Conservation (phyloP, 2,329 filamentous ascomycete genomes). For the Ophiostoma populinum region DNA sequence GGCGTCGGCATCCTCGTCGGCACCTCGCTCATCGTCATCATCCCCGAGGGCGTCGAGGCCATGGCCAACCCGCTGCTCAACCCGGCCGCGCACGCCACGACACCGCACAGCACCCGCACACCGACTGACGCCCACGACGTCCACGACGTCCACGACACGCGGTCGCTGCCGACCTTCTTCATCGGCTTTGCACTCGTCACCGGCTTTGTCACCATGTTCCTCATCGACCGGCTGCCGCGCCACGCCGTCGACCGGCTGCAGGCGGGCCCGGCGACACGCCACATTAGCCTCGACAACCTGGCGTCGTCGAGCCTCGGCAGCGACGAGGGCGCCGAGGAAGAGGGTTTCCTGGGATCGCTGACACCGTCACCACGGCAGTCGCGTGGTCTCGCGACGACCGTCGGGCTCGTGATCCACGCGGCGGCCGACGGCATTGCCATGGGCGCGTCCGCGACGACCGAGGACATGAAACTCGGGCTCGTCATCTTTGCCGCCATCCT, state of each 20-base stretch:
- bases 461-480: conserved; percentile 60
- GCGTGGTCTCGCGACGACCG: conserved; percentile 64
- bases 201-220: conserved; percentile 92
- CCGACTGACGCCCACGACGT: background rate
- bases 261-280: conserved; percentile 50
- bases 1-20: conserved; percentile 90
- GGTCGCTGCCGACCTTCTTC: conserved; percentile 45
- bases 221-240: conserved; percentile 72
- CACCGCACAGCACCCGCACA: too few relatives aligned
- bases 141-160: conserved; percentile 13
- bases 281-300: conserved; percentile 78
- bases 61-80: conserved; percentile 42
- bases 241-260: conserved; percentile 51
- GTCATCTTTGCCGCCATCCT: conserved; percentile 94
- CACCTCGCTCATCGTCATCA: conserved; percentile 90
- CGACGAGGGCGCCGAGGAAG: conserved; percentile 23
- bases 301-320: conserved; percentile 20
- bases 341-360: conserved; percentile 41
- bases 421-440: conserved; percentile 91
- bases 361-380: conserved; percentile 39
- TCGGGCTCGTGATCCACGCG: conserved; percentile 89
- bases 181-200: conserved; percentile 75
- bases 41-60: conserved; percentile 89
- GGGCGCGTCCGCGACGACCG: conserved; percentile 67
- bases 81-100: background rate